Evolutionary conservation across 2,329 filamentous ascomycete genomes (phyloP).

Genomic region (Cucurbitaria berberidis): DNA sequence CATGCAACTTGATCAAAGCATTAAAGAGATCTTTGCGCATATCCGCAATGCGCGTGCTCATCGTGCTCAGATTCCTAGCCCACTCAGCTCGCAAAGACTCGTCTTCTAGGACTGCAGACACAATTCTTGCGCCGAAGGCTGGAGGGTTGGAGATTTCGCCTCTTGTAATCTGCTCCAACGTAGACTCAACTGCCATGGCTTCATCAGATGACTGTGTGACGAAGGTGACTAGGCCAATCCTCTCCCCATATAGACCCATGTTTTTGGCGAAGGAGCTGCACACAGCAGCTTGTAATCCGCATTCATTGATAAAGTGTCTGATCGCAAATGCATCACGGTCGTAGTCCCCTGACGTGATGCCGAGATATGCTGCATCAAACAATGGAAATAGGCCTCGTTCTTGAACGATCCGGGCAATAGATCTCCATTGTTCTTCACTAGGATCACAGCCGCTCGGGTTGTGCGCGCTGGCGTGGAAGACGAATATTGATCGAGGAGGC

Average conservation of each 20-base stretch:
- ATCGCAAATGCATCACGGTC: conserved; percentile 1
- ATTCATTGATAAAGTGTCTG: not conserved
- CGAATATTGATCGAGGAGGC: not conserved
- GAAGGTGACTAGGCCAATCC: not conserved
- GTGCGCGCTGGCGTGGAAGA: not conserved
- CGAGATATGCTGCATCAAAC: conserved; percentile 1
- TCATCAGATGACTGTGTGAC: not conserved
- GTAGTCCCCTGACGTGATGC: not conserved
- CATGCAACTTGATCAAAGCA: not conserved
- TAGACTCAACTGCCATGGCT: not conserved
- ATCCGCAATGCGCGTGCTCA: not conserved
- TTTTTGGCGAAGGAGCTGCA: not conserved
- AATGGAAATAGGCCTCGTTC: not conserved
- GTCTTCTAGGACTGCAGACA: not conserved
- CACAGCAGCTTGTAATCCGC: not conserved
- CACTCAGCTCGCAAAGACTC: not conserved
- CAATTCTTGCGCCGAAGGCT: not conserved
- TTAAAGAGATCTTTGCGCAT: not conserved
- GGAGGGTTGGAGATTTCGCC: not conserved
- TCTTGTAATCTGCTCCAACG: not conserved
- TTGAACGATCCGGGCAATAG: not conserved
- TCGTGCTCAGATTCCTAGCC: not conserved
- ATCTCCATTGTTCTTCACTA: not conserved
- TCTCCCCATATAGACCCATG: not conserved
- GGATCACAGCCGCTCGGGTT: not conserved